Evolutionary conservation across 768 basidiomycete genomes (phyloP).

Genomic region (Boletus edulis): DNA sequence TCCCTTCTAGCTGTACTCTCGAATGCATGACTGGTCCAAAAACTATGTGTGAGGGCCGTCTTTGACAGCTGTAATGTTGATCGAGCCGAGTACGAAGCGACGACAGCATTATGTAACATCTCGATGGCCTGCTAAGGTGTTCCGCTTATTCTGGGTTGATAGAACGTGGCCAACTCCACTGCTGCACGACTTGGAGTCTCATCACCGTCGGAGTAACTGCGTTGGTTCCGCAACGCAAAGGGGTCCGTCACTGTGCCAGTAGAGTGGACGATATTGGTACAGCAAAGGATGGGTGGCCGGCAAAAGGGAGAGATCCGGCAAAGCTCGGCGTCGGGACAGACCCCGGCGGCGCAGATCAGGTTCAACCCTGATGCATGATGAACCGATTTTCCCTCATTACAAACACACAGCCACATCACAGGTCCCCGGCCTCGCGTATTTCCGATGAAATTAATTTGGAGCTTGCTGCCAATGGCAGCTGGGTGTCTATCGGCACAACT

Average conservation of each 20-base stretch:
- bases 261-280: slow-evolving; percentile 26
- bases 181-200: too few species aligned
- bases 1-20: too few species aligned
- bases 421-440: slow-evolving; percentile 40
- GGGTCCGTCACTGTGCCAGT: slow-evolving; percentile 26
- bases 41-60: too few species aligned
- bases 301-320: slow-evolving; percentile 12
- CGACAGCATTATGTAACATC: too few species aligned
- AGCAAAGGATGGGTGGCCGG: slow-evolving; percentile 11
- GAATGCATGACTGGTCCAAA: too few species aligned
- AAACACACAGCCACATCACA: slow-evolving; percentile 38
- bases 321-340: slow-evolving; percentile 21
- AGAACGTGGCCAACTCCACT: too few species aligned
- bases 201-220: too few species aligned
- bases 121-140: too few species aligned
- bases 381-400: slow-evolving; percentile 34
- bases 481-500: too few species aligned
- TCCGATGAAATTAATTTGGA: slow-evolving; percentile 36
- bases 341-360: slow-evolving; percentile 25
- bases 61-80: too few species aligned
- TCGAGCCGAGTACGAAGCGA: too few species aligned
- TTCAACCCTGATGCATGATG: slow-evolving; percentile 33
- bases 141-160: too few species aligned
- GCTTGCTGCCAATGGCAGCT: slow-evolving; percentile 14
- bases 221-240: slow-evolving; percentile 33